These are phyloP conservation scores for Arachnomyces sp. DNA, from an alignment of 2,329 filamentous ascomycete genomes.

Conservation along the genomic window DNA sequence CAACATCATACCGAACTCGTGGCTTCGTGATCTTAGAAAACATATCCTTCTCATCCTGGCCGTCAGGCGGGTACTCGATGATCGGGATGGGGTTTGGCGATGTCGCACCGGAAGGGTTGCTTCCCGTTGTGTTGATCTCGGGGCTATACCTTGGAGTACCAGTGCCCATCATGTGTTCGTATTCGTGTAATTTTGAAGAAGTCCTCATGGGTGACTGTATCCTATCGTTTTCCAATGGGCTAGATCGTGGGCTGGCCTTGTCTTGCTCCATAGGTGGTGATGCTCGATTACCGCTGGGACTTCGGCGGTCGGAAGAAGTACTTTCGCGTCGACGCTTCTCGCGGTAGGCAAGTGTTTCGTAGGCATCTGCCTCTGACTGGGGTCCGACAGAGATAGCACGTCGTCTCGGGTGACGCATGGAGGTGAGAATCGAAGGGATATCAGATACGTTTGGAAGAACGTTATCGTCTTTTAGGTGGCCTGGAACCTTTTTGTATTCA, in stretches of 20 bases:
- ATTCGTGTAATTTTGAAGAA: slow-evolving; percentile 51
- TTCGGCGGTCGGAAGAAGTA: slow-evolving; percentile 33
- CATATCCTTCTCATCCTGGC: slow-evolving; percentile 63
- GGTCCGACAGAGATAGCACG: slow-evolving; percentile 85
- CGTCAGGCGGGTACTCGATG: slow-evolving; percentile 29
- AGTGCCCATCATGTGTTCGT: slow-evolving; percentile 67
- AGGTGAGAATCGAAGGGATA: slow-evolving; percentile 71
- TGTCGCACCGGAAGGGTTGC: too few species aligned
- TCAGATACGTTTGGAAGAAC: slow-evolving; percentile 85
- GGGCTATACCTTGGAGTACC: slow-evolving; percentile 42
- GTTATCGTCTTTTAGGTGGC: slow-evolving; percentile 69
- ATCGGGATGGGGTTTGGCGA: slow-evolving; percentile 15
- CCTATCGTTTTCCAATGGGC: slow-evolving; percentile 25
- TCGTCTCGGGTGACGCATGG: slow-evolving; percentile 68
- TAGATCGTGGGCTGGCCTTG: slow-evolving; percentile 13
- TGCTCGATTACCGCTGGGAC: slow-evolving; percentile 14
- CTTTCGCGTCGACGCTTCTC: slow-evolving; percentile 61
- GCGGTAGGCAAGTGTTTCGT: slow-evolving; percentile 87
- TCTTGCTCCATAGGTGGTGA: slow-evolving; percentile 20
- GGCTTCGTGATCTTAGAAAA: slow-evolving; percentile 79
- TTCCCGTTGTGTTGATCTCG: slow-evolving; percentile 18
- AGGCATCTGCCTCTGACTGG: slow-evolving; percentile 91
- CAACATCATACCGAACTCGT: slow-evolving; percentile 92
- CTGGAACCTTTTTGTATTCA: slow-evolving; percentile 70
- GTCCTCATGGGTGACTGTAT: slow-evolving; percentile 37